A percentile compares a stretch with the other conserved stretches of the same genome.
Evolutionary conservation across 176 grass and related monocot genomes (phyloP).

Genomic region (Puccinellia tenuiflora): DNA sequence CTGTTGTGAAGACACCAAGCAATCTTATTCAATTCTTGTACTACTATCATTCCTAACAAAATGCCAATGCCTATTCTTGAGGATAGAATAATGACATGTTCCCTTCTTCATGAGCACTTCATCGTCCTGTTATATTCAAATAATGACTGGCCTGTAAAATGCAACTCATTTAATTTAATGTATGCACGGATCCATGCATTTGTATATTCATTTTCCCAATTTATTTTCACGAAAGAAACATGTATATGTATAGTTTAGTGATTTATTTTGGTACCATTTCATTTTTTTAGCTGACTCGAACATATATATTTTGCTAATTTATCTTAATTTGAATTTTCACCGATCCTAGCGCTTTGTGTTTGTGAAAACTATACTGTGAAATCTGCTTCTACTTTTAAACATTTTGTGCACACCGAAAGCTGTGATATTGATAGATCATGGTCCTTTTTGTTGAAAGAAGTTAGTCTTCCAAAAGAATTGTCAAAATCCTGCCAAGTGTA

Average conservation of each 20-base stretch:
- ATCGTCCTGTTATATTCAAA: slow-evolving; percentile 16
- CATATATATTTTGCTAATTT: background rate
- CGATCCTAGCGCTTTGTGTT: background rate
- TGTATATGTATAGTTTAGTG: background rate
- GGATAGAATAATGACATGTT: slow-evolving; percentile 50
- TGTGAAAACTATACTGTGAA: background rate
- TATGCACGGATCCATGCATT: background rate
- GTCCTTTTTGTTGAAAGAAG: slow-evolving; percentile 30
- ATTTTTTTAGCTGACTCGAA: background rate
- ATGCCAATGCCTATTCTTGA: slow-evolving; percentile 24
- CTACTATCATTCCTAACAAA: slow-evolving; percentile 28
- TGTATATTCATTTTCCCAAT: background rate
- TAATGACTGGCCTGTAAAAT: slow-evolving; percentile 8
- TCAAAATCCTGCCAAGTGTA: slow-evolving; percentile 46
- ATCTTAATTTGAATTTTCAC: background rate
- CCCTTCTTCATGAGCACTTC: slow-evolving; percentile 47
- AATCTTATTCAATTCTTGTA: slow-evolving; percentile 44
- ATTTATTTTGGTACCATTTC: slow-evolving; percentile 7
- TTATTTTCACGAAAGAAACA: background rate
- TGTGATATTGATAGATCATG: slow-evolving; percentile 29
- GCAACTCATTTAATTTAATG: background rate
- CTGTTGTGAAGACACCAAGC: slow-evolving; percentile 15
- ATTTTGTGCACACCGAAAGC: slow-evolving; percentile 31
- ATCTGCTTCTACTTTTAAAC: slow-evolving; percentile 17
- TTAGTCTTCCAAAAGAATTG: slow-evolving; percentile 15